Conservation (phyloP, 2,329 filamentous ascomycete genomes). For the Fusarium burgessii region DNA sequence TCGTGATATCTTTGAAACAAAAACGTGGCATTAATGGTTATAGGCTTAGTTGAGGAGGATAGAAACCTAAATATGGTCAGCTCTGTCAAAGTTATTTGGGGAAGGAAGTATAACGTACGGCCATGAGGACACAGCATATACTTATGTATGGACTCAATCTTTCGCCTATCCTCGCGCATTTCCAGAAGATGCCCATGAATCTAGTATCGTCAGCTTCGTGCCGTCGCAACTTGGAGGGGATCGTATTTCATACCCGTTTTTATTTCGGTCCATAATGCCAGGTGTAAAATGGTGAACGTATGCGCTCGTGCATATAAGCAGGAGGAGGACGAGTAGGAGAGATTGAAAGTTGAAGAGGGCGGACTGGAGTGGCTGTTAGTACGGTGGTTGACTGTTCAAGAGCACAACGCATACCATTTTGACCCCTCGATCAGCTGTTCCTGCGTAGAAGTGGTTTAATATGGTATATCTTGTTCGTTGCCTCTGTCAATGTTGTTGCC, state of each 20-base stretch:
- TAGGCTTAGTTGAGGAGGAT: conserved; percentile 54
- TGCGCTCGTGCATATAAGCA: conserved; percentile 94
- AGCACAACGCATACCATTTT: conserved; percentile 46
- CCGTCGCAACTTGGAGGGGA: neutral
- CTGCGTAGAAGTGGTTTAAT: neutral
- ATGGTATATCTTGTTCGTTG: neutral
- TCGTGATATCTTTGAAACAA: conserved; percentile 40
- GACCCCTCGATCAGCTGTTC: neutral
- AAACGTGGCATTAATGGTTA: conserved; percentile 25
- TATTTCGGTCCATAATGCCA: conserved; percentile 90
- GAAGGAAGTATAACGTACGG: conserved; percentile 65
- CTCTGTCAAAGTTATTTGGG: neutral
- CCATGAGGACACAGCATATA: conserved; percentile 93
- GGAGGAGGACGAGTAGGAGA: conserved; percentile 90
- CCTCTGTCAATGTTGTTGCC: conserved; percentile 20
- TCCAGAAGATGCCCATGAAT: conserved; percentile 92
- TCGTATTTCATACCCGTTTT: conserved; percentile 76
- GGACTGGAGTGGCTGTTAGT: conserved; percentile 67
- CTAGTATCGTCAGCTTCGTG: conserved; percentile 56
- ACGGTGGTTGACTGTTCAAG: neutral
- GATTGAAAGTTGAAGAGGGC: conserved; percentile 99
- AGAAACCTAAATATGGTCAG: conserved; percentile 47
- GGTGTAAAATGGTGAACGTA: conserved; percentile 94
- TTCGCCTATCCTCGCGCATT: conserved; percentile 92
- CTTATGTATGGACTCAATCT: conserved; percentile 94